phyloP scores from a whole-genome alignment of 208 protist species.

The Histomonas meleagridis region DNA sequence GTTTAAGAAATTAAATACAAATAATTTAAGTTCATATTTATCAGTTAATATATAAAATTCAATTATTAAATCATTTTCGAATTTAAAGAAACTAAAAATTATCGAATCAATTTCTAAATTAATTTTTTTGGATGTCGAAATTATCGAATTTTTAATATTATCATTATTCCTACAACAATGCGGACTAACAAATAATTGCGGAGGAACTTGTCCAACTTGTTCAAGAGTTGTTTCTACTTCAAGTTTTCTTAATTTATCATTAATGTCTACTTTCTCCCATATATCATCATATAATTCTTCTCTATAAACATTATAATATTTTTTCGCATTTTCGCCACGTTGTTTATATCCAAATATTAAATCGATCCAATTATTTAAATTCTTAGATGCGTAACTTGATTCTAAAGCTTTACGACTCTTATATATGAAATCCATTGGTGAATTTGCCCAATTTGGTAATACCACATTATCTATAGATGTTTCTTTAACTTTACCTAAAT shows the following conservation, averaged over 20 bases:
- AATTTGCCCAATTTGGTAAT: not conserved
- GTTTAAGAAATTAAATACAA: too few relatives aligned
- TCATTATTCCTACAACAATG: too few relatives aligned
- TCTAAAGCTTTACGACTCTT: not conserved
- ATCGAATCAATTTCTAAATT: too few relatives aligned
- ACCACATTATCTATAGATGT: not conserved
- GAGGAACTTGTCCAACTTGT: constrained; percentile 9
- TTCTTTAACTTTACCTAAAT: constrained; percentile 42
- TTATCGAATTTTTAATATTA: too few relatives aligned
- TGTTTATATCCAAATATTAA: constrained; percentile 30
- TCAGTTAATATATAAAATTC: too few relatives aligned
- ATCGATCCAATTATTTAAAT: not conserved
- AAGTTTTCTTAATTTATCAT: not conserved
- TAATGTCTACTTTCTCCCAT: not conserved
- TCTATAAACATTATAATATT: not conserved
- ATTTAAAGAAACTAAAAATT: too few relatives aligned
- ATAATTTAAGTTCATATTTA: too few relatives aligned
- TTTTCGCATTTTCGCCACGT: not conserved
- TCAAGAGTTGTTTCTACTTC: not conserved
- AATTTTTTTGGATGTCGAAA: too few relatives aligned
- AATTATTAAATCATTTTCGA: too few relatives aligned
- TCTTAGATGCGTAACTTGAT: not conserved
- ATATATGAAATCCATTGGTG: not conserved
- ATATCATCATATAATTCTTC: not conserved
- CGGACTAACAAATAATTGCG: not conserved